Evolutionary conservation across 116 monocot genomes (phyloP).

Genomic region (Iris pallida): DNA sequence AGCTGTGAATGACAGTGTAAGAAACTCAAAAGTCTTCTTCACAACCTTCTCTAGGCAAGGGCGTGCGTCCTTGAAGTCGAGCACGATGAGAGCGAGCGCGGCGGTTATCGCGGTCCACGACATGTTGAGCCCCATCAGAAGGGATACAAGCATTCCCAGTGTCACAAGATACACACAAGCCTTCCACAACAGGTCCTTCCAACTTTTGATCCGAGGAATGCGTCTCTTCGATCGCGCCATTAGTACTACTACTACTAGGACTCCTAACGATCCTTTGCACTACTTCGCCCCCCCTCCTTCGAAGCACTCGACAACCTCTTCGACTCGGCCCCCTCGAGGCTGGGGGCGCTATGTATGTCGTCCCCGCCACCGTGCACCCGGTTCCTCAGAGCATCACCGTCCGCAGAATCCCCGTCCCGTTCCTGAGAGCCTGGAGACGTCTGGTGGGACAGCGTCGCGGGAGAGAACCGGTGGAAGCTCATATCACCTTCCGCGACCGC

Average conservation of each 20-base stretch:
- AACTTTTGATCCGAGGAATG: no score
- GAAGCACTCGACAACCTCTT: slow-evolving; percentile 1
- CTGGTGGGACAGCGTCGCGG: slow-evolving; percentile 60
- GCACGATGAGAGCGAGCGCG: slow-evolving; percentile 72
- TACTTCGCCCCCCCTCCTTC: neutral
- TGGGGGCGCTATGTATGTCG: neutral
- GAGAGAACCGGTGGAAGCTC: slow-evolving; percentile 65
- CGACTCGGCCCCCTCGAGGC: slow-evolving; percentile 6
- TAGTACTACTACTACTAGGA: neutral
- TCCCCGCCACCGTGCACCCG: slow-evolving; percentile 6
- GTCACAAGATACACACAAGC: slow-evolving; percentile 66
- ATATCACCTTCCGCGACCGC: slow-evolving; percentile 35
- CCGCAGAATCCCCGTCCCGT: slow-evolving; percentile 6
- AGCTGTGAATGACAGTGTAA: neutral
- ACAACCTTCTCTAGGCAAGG: slow-evolving; percentile 80
- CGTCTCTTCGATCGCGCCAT: slow-evolving; percentile 9
- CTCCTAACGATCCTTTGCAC: neutral
- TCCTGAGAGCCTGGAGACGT: slow-evolving; percentile 19
- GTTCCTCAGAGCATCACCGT: slow-evolving; percentile 18
- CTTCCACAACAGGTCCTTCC: slow-evolving; percentile 59
- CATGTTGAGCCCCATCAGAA: slow-evolving; percentile 79
- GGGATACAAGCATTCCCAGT: slow-evolving; percentile 65
- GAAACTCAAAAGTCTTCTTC: neutral
- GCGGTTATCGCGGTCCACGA: slow-evolving; percentile 88
- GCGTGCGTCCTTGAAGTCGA: slow-evolving; percentile 81